Evolutionary conservation across 2,329 filamentous ascomycete genomes (phyloP).

Genomic region (Bipolaris victoriae): DNA sequence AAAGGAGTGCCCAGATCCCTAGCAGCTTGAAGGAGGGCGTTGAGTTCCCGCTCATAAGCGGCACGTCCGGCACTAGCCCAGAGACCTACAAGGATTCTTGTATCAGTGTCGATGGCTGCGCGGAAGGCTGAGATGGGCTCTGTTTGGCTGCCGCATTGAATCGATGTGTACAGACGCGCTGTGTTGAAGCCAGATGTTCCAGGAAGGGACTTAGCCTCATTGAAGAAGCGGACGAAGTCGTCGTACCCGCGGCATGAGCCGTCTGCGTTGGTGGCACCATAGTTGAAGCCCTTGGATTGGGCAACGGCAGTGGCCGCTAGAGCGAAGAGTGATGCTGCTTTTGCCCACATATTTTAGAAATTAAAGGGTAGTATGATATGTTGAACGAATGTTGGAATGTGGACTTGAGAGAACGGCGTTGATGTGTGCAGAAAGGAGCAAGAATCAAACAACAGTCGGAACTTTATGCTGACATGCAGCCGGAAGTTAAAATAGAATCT

Average conservation of each 20-base stretch:
- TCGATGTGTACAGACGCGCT: conserved; percentile 74
- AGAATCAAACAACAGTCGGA: not conserved
- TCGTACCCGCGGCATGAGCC: conserved; percentile 64
- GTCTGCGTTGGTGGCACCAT: conserved; percentile 66
- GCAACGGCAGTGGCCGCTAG: conserved; percentile 33
- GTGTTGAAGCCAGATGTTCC: conserved; percentile 70
- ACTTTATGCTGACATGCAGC: not conserved
- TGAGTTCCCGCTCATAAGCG: conserved; percentile 72
- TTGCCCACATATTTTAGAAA: not conserved
- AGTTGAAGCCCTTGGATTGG: conserved; percentile 69
- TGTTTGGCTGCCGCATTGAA: conserved; percentile 69
- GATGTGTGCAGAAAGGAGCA: not conserved
- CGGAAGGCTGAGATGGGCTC: conserved; percentile 52
- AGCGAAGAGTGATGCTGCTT: conserved; percentile 21
- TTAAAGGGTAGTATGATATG: not conserved
- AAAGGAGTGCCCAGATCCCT: conserved; percentile 70
- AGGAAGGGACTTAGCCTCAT: conserved; percentile 66
- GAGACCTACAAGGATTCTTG: conserved; percentile 77
- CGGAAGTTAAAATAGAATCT: not conserved
- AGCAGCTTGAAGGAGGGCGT: conserved; percentile 72
- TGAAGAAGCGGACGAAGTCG: conserved; percentile 74
- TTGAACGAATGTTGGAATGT: not conserved
- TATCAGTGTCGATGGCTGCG: conserved; percentile 80
- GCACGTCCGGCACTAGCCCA: conserved; percentile 75
- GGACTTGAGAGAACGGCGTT: too few species aligned